phyloP scores from a whole-genome alignment of 2,329 filamentous ascomycete species.

The Pseudonectria foliicola region DNA sequence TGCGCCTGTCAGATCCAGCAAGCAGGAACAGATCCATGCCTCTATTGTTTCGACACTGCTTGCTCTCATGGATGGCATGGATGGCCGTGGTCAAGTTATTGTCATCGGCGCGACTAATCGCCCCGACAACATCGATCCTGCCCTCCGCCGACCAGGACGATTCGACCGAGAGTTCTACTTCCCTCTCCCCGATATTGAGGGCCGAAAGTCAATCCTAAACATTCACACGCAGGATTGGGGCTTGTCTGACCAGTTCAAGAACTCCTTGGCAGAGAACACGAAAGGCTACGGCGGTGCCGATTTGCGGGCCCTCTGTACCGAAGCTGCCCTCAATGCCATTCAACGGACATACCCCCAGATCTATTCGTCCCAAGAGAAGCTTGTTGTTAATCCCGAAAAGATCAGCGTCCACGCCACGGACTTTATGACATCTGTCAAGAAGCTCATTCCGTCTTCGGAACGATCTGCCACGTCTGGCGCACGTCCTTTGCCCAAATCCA shows the following conservation, averaged over 20 bases:
- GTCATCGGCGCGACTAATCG: constrained; percentile 98
- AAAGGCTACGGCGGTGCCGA: constrained; percentile 98
- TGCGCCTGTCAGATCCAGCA: constrained; percentile 91
- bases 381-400: constrained; percentile 76
- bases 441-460: constrained; percentile 92
- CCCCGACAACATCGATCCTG: constrained; percentile 92
- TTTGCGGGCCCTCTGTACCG: constrained; percentile 86
- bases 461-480: constrained; percentile 80
- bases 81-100: constrained; percentile 95
- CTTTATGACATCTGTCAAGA: constrained; percentile 95
- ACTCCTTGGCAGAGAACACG: constrained; percentile 75
- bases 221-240: constrained; percentile 97
- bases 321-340: constrained; percentile 91
- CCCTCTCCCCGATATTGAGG: constrained; percentile 75
- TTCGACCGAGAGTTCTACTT: constrained; percentile 99
- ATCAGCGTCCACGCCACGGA: constrained; percentile 88
- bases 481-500: constrained; percentile 66
- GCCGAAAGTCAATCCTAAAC: constrained; percentile 78
- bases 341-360: constrained; percentile 96
- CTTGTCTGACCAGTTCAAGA: constrained; percentile 70
- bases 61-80: constrained; percentile 96
- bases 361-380: constrained; percentile 82
- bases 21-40: constrained; percentile 97
- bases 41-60: constrained; percentile 95
- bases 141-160: constrained; percentile 84